Evolutionary conservation across 148 eudicot species (phyloP), one percentile per base, ranked within the genome.

Genomic region (Cornus florida): DNA sequence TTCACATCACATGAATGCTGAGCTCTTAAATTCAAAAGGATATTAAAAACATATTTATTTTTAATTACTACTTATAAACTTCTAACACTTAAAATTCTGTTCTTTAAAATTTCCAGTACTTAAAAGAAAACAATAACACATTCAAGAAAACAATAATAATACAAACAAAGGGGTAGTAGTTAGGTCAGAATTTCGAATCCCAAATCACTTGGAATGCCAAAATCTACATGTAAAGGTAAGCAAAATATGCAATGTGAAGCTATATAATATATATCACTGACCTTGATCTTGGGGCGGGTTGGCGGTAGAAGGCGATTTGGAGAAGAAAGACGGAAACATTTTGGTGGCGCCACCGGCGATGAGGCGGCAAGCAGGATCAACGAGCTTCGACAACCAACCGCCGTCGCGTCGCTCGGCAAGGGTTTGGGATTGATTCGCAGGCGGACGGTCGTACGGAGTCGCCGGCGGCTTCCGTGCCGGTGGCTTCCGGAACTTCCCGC

Each of bases 321-420:
- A 87, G 79, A 90, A 90, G 69, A 90, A 46, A 0, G 90, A 85
- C 7, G 93, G 92, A 5, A 89, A 76, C 28, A 93, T 73, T 78
- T 81, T 91, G 46, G 83, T 84, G 77, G 97, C 93, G 65, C 93
- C 89, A 57, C 88, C 87, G n/a, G 92, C 77, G 68, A 92, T 79
- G 16, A 92, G 82, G 75, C 91, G 91, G 80, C 76, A 81, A 39
- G 93, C 93, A 23, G 96, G 96, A 85, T 81, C 79, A 5, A 91
- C 95, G 71, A 93, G 57, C 80, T 87, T 86, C 53, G 93, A 90
- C 32, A 91, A 72, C 95, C 97, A 93, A 3, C 91, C 85, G 43
- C 78, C 77, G 28, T 33, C 73, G 39, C 75, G 71, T 32, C 53
- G 48, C 16, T 69, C 50, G 65, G 43, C 77, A 24, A 73, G 43